phyloP scores from a whole-genome alignment of 1,139 yeast genomes.

The Diutina scorzettiae region DNA sequence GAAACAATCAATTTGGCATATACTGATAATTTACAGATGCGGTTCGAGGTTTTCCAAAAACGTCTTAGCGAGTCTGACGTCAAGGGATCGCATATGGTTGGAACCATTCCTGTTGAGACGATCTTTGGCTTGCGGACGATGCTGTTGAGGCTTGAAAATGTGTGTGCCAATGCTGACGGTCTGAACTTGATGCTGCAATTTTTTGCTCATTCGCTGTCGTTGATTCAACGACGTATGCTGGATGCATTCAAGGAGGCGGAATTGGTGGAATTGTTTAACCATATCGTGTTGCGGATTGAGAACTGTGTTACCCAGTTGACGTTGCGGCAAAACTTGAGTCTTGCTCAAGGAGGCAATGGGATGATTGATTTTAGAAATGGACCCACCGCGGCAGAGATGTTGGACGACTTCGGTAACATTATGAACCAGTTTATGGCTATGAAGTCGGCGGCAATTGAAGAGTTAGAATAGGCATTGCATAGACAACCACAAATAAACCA shows the following conservation, averaged over 20 bases:
- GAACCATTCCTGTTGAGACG: slow-evolving; percentile 31
- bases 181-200: not conserved
- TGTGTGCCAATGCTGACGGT: slow-evolving; percentile 17
- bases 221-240: not conserved
- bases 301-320: slow-evolving; percentile 31
- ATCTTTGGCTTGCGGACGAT: slow-evolving; percentile 37
- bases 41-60: slow-evolving; percentile 37
- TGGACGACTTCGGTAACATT: too few relatives aligned
- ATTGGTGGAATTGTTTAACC: slow-evolving; percentile 40
- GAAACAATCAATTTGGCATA: slow-evolving; percentile 74
- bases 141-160: slow-evolving; percentile 36
- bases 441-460: too few relatives aligned
- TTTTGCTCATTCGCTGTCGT: not conserved
- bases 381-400: too few relatives aligned
- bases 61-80: slow-evolving; percentile 12
- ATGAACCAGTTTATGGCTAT: too few relatives aligned
- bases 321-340: slow-evolving; percentile 9
- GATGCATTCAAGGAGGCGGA: slow-evolving; percentile 4
- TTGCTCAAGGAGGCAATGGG: slow-evolving; percentile 12
- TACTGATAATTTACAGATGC: slow-evolving; percentile 51
- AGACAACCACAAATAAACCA: too few relatives aligned
- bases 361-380: slow-evolving; percentile 1
- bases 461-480: too few relatives aligned
- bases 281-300: slow-evolving; percentile 45
- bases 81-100: slow-evolving; percentile 16